Percentiles rank a stretch among this genome's conserved stretches.
Conservation (phyloP, 2,329 filamentous ascomycete genomes). For the Cladophialophora chaetospira region DNA sequence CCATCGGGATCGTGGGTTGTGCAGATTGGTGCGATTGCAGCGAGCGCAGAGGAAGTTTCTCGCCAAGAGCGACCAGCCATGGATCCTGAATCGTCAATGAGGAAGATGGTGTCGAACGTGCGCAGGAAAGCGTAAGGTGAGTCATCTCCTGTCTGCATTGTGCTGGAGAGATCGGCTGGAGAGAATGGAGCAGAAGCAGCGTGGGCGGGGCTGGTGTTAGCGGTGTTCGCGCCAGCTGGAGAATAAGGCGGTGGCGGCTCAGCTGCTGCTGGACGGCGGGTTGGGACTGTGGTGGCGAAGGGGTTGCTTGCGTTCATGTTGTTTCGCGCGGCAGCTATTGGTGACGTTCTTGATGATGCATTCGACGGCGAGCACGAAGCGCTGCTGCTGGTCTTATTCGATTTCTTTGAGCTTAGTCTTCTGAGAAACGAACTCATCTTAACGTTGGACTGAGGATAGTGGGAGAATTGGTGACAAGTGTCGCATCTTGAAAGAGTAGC, state of each 20-base stretch:
- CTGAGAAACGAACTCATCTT: constrained; percentile 19
- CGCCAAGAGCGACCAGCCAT: constrained; percentile 79
- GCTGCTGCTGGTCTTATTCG: background rate
- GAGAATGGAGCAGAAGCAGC: constrained; percentile 3
- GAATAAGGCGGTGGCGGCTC: constrained; percentile 31
- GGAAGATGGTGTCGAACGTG: constrained; percentile 81
- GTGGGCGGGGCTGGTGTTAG: background rate
- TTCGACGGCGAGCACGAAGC: background rate
- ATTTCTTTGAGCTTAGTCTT: constrained; percentile 20
- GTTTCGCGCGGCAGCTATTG: background rate
- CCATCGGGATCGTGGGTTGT: constrained; percentile 78
- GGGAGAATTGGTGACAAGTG: constrained; percentile 19
- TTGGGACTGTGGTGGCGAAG: constrained; percentile 19
- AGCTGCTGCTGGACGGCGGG: constrained; percentile 19
- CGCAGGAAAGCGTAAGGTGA: constrained; percentile 75
- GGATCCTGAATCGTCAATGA: constrained; percentile 89
- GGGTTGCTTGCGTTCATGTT: constrained; percentile 13
- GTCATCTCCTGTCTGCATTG: constrained; percentile 48
- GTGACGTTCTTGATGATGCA: background rate
- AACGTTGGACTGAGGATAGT: no score
- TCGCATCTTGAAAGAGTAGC: constrained; percentile 8
- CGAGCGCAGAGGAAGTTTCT: constrained; percentile 70
- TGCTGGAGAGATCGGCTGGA: constrained; percentile 11
- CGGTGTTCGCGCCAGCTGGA: background rate
- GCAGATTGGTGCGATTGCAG: constrained; percentile 78